Evolutionary conservation across 805 yeast genomes (phyloP).

Genomic region (Starmerella ratchasimensis): DNA sequence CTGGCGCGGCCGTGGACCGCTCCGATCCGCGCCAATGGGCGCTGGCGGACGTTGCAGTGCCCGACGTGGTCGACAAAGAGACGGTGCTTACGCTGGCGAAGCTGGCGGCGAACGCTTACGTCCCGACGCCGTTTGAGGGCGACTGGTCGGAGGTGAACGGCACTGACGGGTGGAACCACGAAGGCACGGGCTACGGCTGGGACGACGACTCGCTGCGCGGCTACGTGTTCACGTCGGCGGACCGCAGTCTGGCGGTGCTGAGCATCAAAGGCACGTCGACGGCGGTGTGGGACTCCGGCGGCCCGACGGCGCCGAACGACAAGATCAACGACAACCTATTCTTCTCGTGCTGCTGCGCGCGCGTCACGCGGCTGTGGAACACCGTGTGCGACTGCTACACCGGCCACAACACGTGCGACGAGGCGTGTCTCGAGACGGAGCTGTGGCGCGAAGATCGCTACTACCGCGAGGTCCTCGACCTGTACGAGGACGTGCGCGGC

Average conservation of each 20-base stretch:
- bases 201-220: conserved; percentile 74
- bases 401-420: conserved; percentile 62
- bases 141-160: conserved; percentile 69
- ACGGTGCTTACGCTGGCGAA: conserved; percentile 65
- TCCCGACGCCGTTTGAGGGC: conserved; percentile 55
- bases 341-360: conserved; percentile 92
- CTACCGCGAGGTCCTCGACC: conserved; percentile 62
- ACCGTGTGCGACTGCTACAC: conserved; percentile 91
- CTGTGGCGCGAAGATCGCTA: conserved; percentile 63
- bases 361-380: conserved; percentile 81
- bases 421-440: conserved; percentile 69
- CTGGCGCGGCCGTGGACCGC: background rate
- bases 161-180: conserved; percentile 34
- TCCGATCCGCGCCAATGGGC: conserved; percentile 7
- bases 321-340: conserved; percentile 75
- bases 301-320: conserved; percentile 67
- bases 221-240: conserved; percentile 60
- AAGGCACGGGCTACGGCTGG: conserved; percentile 74
- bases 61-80: conserved; percentile 60
- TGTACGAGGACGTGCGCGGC: conserved; percentile 55
- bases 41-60: conserved; percentile 30
- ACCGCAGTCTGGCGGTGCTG: conserved; percentile 49
- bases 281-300: conserved; percentile 40
- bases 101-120: conserved; percentile 87
- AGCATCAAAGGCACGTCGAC: conserved; percentile 89